A percentile compares a stretch with the other conserved stretches of the same genome.
phyloP scores from a whole-genome alignment of 768 basidiomycete species.

The Leucogyrophana mollusca region DNA sequence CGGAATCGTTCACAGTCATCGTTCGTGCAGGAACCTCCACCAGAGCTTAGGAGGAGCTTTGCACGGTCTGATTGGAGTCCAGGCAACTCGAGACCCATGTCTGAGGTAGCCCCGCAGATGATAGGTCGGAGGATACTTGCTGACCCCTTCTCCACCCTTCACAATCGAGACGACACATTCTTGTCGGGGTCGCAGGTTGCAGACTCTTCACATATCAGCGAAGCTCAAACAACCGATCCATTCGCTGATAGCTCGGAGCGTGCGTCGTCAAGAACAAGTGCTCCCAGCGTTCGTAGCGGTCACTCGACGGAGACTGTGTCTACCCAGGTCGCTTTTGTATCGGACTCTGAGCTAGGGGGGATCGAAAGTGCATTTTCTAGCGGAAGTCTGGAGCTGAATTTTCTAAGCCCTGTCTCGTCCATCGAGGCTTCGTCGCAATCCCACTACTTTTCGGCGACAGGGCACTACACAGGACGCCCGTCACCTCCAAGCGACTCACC shows the following conservation, averaged over 20 bases:
- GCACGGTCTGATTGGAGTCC: neutral
- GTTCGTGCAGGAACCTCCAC: neutral
- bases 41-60: neutral
- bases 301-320: conserved; percentile 10
- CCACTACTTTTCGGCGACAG: conserved; percentile 10
- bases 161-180: neutral
- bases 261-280: conserved; percentile 12
- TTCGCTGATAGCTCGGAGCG: conserved; percentile 12
- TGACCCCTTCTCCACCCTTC: neutral
- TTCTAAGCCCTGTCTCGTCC: conserved; percentile 9
- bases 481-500: neutral
- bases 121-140: conserved; percentile 2
- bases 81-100: conserved; percentile 1
- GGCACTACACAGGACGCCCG: conserved; percentile 15
- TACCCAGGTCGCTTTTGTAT: conserved; percentile 3
- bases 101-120: neutral
- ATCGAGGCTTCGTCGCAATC: conserved; percentile 3
- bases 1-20: neutral
- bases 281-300: neutral
- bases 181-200: conserved; percentile 1
- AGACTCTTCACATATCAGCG: conserved; percentile 11
- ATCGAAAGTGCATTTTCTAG: conserved; percentile 5
- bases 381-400: conserved; percentile 19
- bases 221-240: conserved; percentile 11
- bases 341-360: neutral